Evolutionary conservation across 371 early-diverging fungal species (phyloP), one percentile per base, ranked within the genome.

Genomic region (Mycotypha africana): DNA sequence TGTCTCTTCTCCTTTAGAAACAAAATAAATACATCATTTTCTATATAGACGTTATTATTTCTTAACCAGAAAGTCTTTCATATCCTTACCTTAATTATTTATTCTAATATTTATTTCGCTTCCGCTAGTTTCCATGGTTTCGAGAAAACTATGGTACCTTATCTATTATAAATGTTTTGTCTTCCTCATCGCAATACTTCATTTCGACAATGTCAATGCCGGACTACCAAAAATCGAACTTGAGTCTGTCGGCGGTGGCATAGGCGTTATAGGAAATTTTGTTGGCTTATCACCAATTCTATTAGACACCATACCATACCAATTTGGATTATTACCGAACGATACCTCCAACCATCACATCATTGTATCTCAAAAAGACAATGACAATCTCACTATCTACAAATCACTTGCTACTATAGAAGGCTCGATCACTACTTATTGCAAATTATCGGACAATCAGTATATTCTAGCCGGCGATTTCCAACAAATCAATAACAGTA

Each of bases 401-500:
- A 34, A 42, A 8, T 26, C 35, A 24, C 36, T 55, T 26, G 32
- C 45, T 15, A 45, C 35, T 28, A 25, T 48, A 11, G 43, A 49
- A 22, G 55, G 55, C 32, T 34, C 45, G n/a, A 41, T 55, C 3
- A 35, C 44, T 8, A 49, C 36, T 2, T 49, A 26, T 19, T 55
- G 55, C 31, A 30, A 45, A 49, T 30, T 55, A 25, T 12, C 42
- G 17, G 45, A 55, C 14, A 51, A 26, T 15, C 37, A 25, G 20
- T 43, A 39, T 30, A 52, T 58, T 15, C 34, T 58, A 28, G 58
- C 48, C 14, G 81, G 81, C 10, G 46, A 60, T 34, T 80, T 80
- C 42, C 65, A 42, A 38, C 53, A 37, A 21, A 45, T 58, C 22
- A 64, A 62, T 24, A 33, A 47, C 7, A 52, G 52, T 12, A 20